Conservation (phyloP, 2,329 filamentous ascomycete genomes). For the Torrubiellomyces zombiae region DNA sequence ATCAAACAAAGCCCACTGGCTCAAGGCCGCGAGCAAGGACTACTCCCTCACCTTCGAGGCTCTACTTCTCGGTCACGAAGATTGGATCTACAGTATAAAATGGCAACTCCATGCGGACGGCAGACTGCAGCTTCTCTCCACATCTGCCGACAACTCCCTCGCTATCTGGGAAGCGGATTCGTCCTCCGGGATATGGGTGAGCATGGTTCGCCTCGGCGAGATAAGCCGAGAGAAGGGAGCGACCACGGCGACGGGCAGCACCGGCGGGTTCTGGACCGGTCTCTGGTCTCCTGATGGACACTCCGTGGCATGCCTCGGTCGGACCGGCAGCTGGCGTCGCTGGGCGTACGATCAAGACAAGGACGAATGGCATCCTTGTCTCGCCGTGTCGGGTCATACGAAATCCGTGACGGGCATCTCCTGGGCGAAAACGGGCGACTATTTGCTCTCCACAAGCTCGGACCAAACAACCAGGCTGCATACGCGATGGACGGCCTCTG, state of each 20-base stretch:
- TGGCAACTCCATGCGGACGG: constrained; percentile 44
- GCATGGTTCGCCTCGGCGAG: constrained; percentile 70
- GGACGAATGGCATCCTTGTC: constrained; percentile 59
- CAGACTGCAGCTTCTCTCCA: constrained; percentile 61
- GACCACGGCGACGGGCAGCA: constrained; percentile 88
- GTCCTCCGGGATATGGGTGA: constrained; percentile 80
- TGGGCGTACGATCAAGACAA: constrained; percentile 50
- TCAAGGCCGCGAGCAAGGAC: constrained; percentile 43
- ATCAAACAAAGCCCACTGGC: constrained; percentile 75
- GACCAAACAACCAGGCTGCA: constrained; percentile 90
- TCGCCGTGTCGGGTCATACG: constrained; percentile 73
- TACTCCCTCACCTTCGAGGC: constrained; percentile 88
- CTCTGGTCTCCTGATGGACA: constrained; percentile 71
- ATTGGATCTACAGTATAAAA: constrained; percentile 86
- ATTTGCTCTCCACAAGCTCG: constrained; percentile 72
- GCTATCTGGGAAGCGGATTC: constrained; percentile 82
- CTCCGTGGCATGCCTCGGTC: constrained; percentile 64
- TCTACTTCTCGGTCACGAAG: constrained; percentile 82
- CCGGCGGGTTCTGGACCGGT: constrained; percentile 91
- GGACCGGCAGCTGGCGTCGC: constrained; percentile 83
- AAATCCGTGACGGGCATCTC: constrained; percentile 64
- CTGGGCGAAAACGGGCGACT: constrained; percentile 70
- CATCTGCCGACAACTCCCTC: constrained; percentile 89
- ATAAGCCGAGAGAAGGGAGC: constrained; percentile 91
- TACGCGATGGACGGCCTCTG: constrained; percentile 50